Evolutionary conservation across 2,329 filamentous ascomycete species (phyloP), one percentile per base, ranked within the genome.

Genomic region (Phialemonium atrogriseum): DNA sequence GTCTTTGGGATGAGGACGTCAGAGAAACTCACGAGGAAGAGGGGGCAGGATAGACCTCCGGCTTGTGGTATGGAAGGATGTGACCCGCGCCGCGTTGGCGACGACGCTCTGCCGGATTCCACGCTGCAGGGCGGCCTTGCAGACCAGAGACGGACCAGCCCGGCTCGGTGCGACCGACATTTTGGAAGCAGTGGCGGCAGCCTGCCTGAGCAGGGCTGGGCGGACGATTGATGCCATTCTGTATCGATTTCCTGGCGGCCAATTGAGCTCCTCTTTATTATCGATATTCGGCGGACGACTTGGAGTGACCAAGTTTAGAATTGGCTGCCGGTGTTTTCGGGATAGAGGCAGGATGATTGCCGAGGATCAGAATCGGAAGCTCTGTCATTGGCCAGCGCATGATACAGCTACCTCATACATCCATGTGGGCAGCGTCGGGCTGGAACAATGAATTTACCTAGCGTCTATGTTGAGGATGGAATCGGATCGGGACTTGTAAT

Each of bases 1-100:
- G 10, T n/a, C 24, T 20, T 21, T 22, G 15, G 14, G 30, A 18
- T n/a, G n/a, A n/a, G n/a, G 27, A 22, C 16, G 27, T 27, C 17
- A 15, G 21, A 30, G 14, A 10, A 22, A 73, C 82, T 64, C 69
- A 91, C 87, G 91, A 51, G 88, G 87, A 44, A 83, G 74, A 34
- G 87, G 80, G 38, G 89, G 86, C 36, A 98, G 72, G 52, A 89
- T 80, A 54, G 72, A 70, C 59, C 76, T 74, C 62, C 75, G 74
- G 60, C 77, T 71, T 24, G 84, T 85, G 51, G 81, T 84, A 62
- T 95, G 88, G 73, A 98, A 94, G 47, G 84, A 80, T 44, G 87
- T 80, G 49, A 79, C 68, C 58, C 77, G 68, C 45, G 63, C 60
- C 39, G 56, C 50, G 42, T 59, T 55, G 41, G 48, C 49, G 34